These are phyloP conservation scores for Yamadazyma insecticola DNA, from an alignment of 805 yeast species.

Conservation along the genomic window DNA sequence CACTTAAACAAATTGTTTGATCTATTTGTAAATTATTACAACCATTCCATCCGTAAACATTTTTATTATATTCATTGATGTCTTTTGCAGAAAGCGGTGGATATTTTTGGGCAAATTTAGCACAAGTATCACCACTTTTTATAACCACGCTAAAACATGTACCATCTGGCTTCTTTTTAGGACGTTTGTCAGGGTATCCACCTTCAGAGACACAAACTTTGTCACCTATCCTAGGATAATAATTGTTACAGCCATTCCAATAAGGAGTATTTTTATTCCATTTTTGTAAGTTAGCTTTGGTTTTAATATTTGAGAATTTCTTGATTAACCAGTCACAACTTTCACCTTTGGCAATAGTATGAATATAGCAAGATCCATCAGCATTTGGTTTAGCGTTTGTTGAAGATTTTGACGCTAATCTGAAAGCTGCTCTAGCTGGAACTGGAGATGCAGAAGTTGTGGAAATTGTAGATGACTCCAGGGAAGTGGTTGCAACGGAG, in stretches of 20 bases:
- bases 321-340: conserved; percentile 6
- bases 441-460: no score
- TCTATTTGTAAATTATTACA: conserved; percentile 8
- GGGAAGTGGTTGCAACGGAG: no score
- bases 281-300: conserved; percentile 4
- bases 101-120: conserved; percentile 6
- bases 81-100: conserved; percentile 6
- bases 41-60: conserved; percentile 15
- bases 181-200: conserved; percentile 5
- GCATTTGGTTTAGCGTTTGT: no score
- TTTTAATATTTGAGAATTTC: conserved; percentile 6
- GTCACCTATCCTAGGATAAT: neutral
- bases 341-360: conserved; percentile 10
- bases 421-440: no score
- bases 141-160: conserved; percentile 12
- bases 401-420: no score
- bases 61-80: conserved; percentile 9
- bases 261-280: conserved; percentile 10
- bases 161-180: conserved; percentile 12
- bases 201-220: conserved; percentile 9
- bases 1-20: conserved; percentile 12
- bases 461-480: no score
- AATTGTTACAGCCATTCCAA: conserved; percentile 12
- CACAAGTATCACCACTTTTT: conserved; percentile 13
- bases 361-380: conserved; percentile 12